Conservation (phyloP, 176 grass and related monocot species). For the Otatea glauca region DNA sequence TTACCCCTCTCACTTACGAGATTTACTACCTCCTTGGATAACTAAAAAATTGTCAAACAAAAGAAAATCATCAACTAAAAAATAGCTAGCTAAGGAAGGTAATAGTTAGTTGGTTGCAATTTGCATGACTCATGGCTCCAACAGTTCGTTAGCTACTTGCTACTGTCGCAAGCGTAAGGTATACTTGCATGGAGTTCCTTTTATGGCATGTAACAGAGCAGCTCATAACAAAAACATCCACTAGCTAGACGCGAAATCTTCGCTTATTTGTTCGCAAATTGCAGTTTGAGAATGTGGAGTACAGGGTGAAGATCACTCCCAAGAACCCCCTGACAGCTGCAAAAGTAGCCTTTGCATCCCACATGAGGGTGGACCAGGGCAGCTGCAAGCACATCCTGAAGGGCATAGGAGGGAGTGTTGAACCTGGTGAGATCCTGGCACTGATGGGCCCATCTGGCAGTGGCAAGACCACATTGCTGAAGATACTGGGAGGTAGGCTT, state of each 20-base stretch:
- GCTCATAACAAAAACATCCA: neutral
- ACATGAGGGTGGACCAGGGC: constrained; percentile 58
- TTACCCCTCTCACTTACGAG: neutral
- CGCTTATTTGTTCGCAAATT: neutral
- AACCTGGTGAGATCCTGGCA: constrained; percentile 83
- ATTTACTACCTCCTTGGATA: neutral
- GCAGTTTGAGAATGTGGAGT: constrained; percentile 96
- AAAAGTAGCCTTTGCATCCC: constrained; percentile 47
- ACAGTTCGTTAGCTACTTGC: neutral
- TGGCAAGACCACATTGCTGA: constrained; percentile 91
- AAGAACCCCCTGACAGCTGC: constrained; percentile 70
- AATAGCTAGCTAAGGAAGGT: neutral
- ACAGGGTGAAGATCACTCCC: constrained; percentile 58
- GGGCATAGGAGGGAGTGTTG: constrained; percentile 77
- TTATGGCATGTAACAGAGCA: neutral
- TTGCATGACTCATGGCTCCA: neutral
- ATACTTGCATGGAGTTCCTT: neutral
- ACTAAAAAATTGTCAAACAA: neutral
- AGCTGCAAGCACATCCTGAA: constrained; percentile 83
- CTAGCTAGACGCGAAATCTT: neutral
- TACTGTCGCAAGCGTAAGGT: neutral
- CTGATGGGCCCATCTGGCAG: constrained; percentile 94
- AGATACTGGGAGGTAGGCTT: constrained; percentile 80
- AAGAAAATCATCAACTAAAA: neutral
- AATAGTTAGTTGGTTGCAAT: neutral